Conservation (phyloP, 192 early-diverging fungal genomes). For the Chytriomyces confervae region DNA sequence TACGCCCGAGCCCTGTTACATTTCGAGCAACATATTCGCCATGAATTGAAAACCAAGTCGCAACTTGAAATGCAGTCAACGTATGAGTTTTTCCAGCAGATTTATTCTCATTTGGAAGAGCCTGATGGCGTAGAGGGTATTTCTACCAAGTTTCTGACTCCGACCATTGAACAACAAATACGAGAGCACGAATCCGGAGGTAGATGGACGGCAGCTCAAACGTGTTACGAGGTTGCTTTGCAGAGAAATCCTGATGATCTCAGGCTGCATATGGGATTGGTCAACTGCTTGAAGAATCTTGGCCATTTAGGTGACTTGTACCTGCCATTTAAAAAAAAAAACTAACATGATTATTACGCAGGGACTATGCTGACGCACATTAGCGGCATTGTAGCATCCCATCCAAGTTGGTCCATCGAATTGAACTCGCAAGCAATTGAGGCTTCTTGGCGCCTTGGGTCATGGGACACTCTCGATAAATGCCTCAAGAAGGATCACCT, state of each 20-base stretch:
- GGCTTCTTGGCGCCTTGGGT: conserved; percentile 68
- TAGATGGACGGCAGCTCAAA: conserved; percentile 70
- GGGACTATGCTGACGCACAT: conserved; percentile 62
- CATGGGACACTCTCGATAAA: conserved; percentile 62
- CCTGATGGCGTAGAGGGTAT: conserved; percentile 74
- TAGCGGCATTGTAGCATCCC: conserved; percentile 42
- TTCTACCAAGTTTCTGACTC: conserved; percentile 54
- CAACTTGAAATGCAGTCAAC: conserved; percentile 43
- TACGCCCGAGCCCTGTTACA: conserved; percentile 75
- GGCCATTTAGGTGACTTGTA: conserved; percentile 67
- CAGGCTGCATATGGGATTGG: conserved; percentile 62
- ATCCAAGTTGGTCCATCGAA: conserved; percentile 58
- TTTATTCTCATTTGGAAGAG: conserved; percentile 74
- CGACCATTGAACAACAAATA: conserved; percentile 68
- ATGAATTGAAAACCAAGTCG: conserved; percentile 22
- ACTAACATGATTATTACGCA: conserved; percentile 19
- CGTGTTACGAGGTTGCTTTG: conserved; percentile 64
- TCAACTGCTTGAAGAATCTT: conserved; percentile 71
- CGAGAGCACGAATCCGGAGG: conserved; percentile 67
- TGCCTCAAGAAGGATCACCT: conserved; percentile 48
- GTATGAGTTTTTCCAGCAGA: conserved; percentile 62
- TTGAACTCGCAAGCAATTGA: conserved; percentile 61
- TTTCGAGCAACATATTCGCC: conserved; percentile 69
- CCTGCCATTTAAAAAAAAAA: too few relatives aligned
- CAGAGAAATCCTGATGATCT: conserved; percentile 51